A percentile compares a stretch with the other conserved stretches of the same genome.
phyloP scores from a whole-genome alignment of 192 early-diverging fungal species.

The Coemansia sp. region DNA sequence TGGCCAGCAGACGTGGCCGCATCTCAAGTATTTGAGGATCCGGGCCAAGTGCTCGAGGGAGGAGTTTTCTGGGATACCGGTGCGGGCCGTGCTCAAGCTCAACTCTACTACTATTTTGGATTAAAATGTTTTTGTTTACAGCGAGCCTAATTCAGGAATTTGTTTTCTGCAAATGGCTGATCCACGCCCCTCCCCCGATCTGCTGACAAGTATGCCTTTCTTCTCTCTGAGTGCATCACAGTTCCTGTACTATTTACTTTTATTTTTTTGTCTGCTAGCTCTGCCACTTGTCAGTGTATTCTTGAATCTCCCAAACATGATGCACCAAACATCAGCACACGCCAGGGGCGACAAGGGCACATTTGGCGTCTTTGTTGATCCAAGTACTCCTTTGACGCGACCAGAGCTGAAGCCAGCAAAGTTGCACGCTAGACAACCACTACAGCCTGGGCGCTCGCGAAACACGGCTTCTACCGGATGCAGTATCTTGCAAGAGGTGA shows the following conservation, averaged over 20 bases:
- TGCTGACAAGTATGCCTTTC: background rate
- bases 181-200: background rate
- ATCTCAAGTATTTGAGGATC: slow-evolving; percentile 48
- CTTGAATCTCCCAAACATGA: background rate
- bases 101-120: slow-evolving; percentile 44
- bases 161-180: background rate
- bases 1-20: slow-evolving; percentile 42
- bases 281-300: background rate
- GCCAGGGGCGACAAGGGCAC: background rate
- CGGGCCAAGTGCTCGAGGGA: slow-evolving; percentile 35
- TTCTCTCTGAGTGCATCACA: background rate
- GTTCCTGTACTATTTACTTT: background rate
- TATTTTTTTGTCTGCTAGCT: background rate
- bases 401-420: background rate
- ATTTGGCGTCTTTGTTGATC: background rate
- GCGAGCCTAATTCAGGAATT: background rate
- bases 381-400: background rate
- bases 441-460: background rate
- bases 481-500: slow-evolving; percentile 11
- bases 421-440: background rate
- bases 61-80: slow-evolving; percentile 46
- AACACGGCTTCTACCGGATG: background rate
- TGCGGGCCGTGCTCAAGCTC: slow-evolving; percentile 42
- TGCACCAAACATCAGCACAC: background rate
- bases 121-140: slow-evolving; percentile 2